Conservation (phyloP, 164 flowering plant genomes). For the Chimonanthus salicifolius region DNA sequence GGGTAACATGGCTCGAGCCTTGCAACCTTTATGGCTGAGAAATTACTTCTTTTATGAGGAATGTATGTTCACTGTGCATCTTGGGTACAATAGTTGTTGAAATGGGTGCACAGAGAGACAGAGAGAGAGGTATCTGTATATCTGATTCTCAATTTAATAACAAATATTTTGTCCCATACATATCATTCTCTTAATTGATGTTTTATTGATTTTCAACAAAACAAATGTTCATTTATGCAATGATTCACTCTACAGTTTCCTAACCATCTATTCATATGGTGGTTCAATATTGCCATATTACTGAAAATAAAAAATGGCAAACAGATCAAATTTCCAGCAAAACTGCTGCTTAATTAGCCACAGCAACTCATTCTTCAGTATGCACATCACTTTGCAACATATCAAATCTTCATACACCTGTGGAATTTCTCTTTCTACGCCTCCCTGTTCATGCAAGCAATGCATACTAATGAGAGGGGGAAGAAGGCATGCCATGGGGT, state of each 20-base stretch:
- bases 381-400: not conserved
- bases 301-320: not conserved
- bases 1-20: no score
- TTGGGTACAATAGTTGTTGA: no score
- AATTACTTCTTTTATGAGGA: no score
- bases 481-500: not conserved
- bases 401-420: not conserved
- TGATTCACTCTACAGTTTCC: no score
- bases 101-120: no score
- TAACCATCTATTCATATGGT: not conserved
- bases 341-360: not conserved
- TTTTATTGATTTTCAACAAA: no score
- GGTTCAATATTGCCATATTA: not conserved
- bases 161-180: no score
- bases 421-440: conserved; percentile 10
- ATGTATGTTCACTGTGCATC: no score
- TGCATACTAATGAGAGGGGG: not conserved
- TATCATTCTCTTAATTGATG: no score
- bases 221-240: not conserved
- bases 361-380: not conserved
- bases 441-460: conserved; percentile 13
- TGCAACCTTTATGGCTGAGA: no score
- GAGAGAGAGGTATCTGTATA: no score
- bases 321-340: not conserved
- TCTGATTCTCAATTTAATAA: no score